These are phyloP conservation scores for Orbilia blumenaviensis DNA, from an alignment of 2,329 filamentous ascomycete species.

Conservation along the genomic window DNA sequence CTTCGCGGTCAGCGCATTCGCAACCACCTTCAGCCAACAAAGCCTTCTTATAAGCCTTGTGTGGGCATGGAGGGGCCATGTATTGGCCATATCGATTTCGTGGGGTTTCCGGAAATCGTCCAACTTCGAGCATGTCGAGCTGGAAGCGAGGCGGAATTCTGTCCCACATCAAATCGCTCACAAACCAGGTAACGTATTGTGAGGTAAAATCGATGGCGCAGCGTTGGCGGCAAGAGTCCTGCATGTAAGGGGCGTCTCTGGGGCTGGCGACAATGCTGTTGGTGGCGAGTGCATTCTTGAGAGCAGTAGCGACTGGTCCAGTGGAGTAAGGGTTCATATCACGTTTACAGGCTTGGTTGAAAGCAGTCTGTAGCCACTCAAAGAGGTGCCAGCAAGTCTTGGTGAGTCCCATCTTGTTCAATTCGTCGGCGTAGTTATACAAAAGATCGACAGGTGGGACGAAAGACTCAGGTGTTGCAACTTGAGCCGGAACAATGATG, in stretches of 20 bases:
- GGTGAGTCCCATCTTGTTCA: constrained; percentile 49
- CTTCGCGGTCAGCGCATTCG: constrained; percentile 52
- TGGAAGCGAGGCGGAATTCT: constrained; percentile 50
- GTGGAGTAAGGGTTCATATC: constrained; percentile 54
- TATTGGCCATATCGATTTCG: constrained; percentile 50
- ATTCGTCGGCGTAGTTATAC: constrained; percentile 52
- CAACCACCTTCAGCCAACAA: constrained; percentile 51
- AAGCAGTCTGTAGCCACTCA: constrained; percentile 53
- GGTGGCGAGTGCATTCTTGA: constrained; percentile 49
- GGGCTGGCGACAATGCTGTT: constrained; percentile 49
- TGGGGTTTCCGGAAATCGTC: constrained; percentile 48
- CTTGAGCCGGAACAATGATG: constrained; percentile 37
- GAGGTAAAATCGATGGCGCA: constrained; percentile 43
- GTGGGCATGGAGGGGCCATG: constrained; percentile 29
- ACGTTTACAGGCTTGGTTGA: constrained; percentile 50
- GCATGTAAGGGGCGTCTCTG: constrained; percentile 49
- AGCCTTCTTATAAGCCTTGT: constrained; percentile 29
- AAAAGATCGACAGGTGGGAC: constrained; percentile 46
- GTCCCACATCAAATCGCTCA: constrained; percentile 51
- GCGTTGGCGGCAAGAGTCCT: constrained; percentile 41
- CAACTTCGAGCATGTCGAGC: constrained; percentile 51
- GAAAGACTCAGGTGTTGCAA: constrained; percentile 45
- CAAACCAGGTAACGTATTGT: constrained; percentile 46
- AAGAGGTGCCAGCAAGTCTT: constrained; percentile 54
- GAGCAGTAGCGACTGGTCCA: constrained; percentile 46